Evolutionary conservation across 176 grass and related monocot species (phyloP).

Genomic region (Carex myosuroides): DNA sequence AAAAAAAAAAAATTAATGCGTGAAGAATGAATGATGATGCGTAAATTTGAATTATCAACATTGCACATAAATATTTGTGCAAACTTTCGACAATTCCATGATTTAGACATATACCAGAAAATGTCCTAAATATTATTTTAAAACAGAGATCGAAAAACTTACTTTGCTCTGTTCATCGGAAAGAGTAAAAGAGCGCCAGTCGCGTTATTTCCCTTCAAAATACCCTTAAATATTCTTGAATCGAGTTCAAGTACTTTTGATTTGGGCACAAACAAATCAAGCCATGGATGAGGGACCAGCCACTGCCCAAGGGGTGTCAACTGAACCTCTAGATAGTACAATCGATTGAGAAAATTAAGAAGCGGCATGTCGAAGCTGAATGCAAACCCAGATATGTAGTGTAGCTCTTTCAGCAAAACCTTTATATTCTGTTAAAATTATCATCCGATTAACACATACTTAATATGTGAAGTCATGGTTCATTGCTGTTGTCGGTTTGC

Average conservation of each 20-base stretch:
- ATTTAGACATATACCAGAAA: neutral
- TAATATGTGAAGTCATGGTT: neutral
- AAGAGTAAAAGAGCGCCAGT: conserved; percentile 34
- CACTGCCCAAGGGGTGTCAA: neutral
- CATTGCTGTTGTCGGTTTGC: neutral
- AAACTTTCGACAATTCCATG: too few relatives aligned
- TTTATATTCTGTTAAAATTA: neutral
- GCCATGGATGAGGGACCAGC: conserved; percentile 53
- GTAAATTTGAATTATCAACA: too few relatives aligned
- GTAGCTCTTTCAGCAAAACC: neutral
- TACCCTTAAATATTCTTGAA: conserved; percentile 25
- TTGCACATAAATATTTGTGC: too few relatives aligned
- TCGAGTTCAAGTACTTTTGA: conserved; percentile 45
- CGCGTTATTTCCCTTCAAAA: conserved; percentile 18
- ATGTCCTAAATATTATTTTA: neutral
- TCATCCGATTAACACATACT: neutral
- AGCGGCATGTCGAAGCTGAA: neutral
- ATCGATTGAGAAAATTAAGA: conserved; percentile 28
- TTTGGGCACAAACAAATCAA: conserved; percentile 51
- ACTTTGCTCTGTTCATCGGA: conserved; percentile 31
- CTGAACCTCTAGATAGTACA: conserved; percentile 28
- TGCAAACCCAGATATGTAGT: neutral
- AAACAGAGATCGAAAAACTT: neutral
- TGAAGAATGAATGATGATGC: too few relatives aligned
- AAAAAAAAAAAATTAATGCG: too few relatives aligned